phyloP scores from a whole-genome alignment of 306 rosid species.

The Malus sieversii region DNA sequence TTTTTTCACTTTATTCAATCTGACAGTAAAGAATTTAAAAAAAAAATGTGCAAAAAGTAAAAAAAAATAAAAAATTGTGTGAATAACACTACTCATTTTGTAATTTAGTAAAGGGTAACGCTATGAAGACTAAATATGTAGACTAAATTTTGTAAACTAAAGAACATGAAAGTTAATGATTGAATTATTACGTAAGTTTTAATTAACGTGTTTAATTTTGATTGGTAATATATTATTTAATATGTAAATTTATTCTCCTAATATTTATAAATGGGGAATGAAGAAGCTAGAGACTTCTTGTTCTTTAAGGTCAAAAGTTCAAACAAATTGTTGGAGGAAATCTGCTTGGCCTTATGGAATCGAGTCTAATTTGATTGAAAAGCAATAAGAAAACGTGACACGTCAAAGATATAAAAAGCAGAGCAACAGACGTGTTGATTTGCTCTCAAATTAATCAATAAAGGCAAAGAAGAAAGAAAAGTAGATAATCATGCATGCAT shows the following conservation, averaged over 20 bases:
- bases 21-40: no score
- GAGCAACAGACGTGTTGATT: not conserved
- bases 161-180: rapidly evolving
- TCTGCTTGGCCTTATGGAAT: not conserved
- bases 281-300: not conserved
- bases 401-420: not conserved
- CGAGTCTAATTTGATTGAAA: not conserved
- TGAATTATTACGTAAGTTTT: no score
- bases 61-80: no score
- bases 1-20: no score
- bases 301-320: not conserved
- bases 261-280: not conserved
- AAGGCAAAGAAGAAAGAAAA: not conserved
- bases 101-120: no score
- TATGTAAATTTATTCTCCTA: no score
- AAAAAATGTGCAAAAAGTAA: no score
- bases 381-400: not conserved
- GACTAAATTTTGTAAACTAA: no score
- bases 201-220: no score
- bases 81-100: no score
- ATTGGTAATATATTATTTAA: no score
- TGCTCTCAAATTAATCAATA: not conserved
- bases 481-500: not conserved
- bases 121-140: no score
- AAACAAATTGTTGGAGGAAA: not conserved